Base-by-base conservation (phyloP, 768 basidiomycete species). In the Goffeauzyma gilvescens region DNA sequence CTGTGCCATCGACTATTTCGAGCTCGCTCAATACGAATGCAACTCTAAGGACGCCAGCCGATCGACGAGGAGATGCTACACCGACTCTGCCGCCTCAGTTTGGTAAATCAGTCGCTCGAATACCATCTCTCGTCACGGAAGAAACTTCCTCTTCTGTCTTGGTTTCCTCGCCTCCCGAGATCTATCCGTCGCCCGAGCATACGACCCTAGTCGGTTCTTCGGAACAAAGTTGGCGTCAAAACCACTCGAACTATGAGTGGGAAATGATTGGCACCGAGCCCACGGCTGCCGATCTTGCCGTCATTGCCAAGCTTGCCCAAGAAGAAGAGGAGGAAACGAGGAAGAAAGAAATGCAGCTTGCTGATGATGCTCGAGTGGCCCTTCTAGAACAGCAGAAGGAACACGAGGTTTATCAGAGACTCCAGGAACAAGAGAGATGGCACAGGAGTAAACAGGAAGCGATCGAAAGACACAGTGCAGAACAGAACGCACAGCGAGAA, bases 361-460 rank as follows among this genome's bases (percentile, higher is more conserved):
- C 48, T 26, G 45, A 49, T 30, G 55, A 52, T 15, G 64, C 63
- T 41, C 47, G 53, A 31, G 44, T 58, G 10, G 64, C 64, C 2
- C 45, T 59, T 48, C 53, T 50, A 31, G 59, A 62, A 36, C 64
- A 65, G 43, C 55, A 56, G 34, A 48, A 54, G 20, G 64, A 65
- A 41, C 52, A 60, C 44, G 57, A 57, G 15, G 50, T 57, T 7
- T 65, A 61, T 56, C 49, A 59, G 38, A 48, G 49, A 27, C 51
- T 57, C 51, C 55, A 62, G 46, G 42, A 42, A 23, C 44, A 51
- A 35, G 42, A 55, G 38, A 13, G 42, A 10, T n/a, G n/a, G n/a
- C n/a, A n/a, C n/a, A n/a, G n/a, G 45, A 54, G 38, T 32, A 37
- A 55, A 24, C 46, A 48, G 30, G 53, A 56, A 28, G 35, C 48